These are phyloP conservation scores for Verbena officinalis DNA, from an alignment of 257 asterid genomes.

Conservation along the genomic window DNA sequence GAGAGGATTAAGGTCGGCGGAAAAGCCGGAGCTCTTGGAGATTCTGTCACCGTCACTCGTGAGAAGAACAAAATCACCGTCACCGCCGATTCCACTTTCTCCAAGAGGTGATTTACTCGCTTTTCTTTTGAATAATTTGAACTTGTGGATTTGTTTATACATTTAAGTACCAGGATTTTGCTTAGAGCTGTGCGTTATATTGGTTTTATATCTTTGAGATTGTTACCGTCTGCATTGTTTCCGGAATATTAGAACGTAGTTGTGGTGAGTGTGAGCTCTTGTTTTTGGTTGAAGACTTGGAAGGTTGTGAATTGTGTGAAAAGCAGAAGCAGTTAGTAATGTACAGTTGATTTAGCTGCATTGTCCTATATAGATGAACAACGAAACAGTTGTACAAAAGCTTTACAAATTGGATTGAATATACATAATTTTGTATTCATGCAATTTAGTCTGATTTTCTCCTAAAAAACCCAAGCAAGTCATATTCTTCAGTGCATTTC, in stretches of 20 bases:
- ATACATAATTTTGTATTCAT: no score
- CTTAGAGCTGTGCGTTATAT: background rate
- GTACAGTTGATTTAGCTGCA: background rate
- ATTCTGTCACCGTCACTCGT: slow-evolving; percentile 53
- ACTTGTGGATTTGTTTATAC: background rate
- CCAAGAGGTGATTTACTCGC: slow-evolving; percentile 47
- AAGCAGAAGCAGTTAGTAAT: background rate
- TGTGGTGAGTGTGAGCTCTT: background rate
- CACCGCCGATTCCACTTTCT: slow-evolving; percentile 49
- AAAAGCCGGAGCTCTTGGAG: slow-evolving; percentile 68
- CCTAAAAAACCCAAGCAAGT: background rate
- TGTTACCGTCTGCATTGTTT: background rate
- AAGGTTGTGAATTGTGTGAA: background rate
- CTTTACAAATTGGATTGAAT: background rate
- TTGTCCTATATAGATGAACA: background rate
- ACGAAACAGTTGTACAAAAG: background rate
- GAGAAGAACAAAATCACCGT: slow-evolving; percentile 64
- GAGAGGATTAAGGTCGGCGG: slow-evolving; percentile 74
- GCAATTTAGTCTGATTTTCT: background rate
- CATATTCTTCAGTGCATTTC: background rate
- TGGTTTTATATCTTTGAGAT: background rate
- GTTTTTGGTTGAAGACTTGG: background rate
- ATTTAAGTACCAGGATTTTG: background rate
- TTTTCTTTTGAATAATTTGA: background rate
- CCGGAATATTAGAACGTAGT: background rate